Conservation (phyloP, 495 filamentous ascomycete genomes). For the Cercophora sp. region DNA sequence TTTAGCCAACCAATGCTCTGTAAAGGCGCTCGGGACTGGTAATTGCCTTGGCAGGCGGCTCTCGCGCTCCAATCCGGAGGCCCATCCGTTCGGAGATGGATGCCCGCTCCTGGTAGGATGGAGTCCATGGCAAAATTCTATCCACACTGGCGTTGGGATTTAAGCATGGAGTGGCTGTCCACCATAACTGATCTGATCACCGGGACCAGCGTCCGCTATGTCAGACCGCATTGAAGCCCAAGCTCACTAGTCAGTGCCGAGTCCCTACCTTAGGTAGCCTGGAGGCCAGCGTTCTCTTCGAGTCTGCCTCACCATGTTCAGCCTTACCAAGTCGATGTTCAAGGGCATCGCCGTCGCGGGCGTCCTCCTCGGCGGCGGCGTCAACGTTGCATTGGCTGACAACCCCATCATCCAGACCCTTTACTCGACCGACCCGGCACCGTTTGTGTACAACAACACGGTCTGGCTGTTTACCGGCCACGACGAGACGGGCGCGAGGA, state of each 20-base stretch:
- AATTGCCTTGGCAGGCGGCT: neutral
- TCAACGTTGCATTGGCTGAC: slow-evolving; percentile 10
- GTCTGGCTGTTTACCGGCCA: slow-evolving; percentile 32
- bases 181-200: too few species aligned
- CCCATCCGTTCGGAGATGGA: slow-evolving; percentile 1
- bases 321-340: slow-evolving; percentile 6
- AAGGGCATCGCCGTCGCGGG: slow-evolving; percentile 6
- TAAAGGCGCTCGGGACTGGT: neutral
- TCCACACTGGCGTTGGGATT: neutral
- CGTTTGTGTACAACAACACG: slow-evolving; percentile 26
- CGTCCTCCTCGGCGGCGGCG: slow-evolving; percentile 6
- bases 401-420: slow-evolving; percentile 23
- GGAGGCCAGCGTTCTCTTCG: neutral
- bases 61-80: slow-evolving; percentile 13
- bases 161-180: too few species aligned
- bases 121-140: neutral
- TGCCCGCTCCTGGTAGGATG: neutral
- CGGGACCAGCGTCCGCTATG: too few species aligned
- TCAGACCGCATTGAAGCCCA: too few species aligned
- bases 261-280: too few species aligned
- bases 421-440: slow-evolving; percentile 32
- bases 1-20: slow-evolving; percentile 5
- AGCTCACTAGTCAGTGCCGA: too few species aligned
- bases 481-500: slow-evolving; percentile 24
- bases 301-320: neutral